Percentiles rank a stretch among this genome's conserved stretches.
phyloP scores from a whole-genome alignment of 768 basidiomycete genomes.

The Collybia sordida region DNA sequence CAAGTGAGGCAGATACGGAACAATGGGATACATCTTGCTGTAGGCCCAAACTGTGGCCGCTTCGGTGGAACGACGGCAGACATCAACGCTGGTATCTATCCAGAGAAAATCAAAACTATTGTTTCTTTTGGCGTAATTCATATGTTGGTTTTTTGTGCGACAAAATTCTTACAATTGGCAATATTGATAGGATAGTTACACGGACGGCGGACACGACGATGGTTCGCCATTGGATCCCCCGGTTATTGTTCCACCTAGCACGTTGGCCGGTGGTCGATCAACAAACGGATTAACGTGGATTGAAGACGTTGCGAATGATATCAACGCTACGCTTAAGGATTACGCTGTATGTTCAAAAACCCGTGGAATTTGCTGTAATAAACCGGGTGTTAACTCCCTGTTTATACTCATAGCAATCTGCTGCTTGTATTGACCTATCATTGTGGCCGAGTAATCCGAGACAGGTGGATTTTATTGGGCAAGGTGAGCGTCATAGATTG shows the following conservation, averaged over 20 bases:
- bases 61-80: slow-evolving; percentile 40
- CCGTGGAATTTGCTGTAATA: neutral
- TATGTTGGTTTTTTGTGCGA: neutral
- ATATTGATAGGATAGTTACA: slow-evolving; percentile 44
- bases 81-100: slow-evolving; percentile 46
- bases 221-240: slow-evolving; percentile 46
- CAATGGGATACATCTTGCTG: slow-evolving; percentile 42
- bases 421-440: slow-evolving; percentile 45
- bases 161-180: neutral
- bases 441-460: slow-evolving; percentile 53
- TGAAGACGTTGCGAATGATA: slow-evolving; percentile 42
- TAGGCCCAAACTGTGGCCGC: slow-evolving; percentile 43
- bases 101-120: slow-evolving; percentile 39
- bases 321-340: slow-evolving; percentile 45
- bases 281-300: slow-evolving; percentile 54
- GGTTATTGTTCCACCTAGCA: slow-evolving; percentile 38
- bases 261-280: slow-evolving; percentile 48
- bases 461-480: slow-evolving; percentile 46
- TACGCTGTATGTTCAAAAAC: slow-evolving; percentile 40
- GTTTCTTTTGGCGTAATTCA: slow-evolving; percentile 50
- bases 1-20: slow-evolving; percentile 10
- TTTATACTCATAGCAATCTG: slow-evolving; percentile 28
- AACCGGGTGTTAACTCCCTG: slow-evolving; percentile 1
- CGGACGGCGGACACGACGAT: slow-evolving; percentile 49
- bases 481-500: slow-evolving; percentile 29